These are phyloP conservation scores for Pinguiococcus pyrenoidosus DNA, from an alignment of 108 stramenopile genomes.

Conservation along the genomic window DNA sequence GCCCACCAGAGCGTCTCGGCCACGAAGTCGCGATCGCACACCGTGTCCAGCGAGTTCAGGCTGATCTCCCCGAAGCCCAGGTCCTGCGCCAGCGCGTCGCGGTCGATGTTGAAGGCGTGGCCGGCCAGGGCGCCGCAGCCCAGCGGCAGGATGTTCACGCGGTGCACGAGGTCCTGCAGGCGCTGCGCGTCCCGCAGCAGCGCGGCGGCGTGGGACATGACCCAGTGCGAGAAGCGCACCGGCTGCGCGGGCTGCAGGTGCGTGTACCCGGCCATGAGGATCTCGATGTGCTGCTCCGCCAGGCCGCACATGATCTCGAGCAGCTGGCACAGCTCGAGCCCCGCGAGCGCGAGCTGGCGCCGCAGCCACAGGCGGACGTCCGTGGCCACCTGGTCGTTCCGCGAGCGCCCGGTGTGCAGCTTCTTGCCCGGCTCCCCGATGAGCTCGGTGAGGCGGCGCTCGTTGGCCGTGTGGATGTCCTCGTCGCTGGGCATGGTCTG, in stretches of 20 bases:
- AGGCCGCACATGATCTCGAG: slow-evolving; percentile 53
- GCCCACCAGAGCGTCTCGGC: slow-evolving; percentile 97
- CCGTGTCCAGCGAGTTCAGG: slow-evolving; percentile 74
- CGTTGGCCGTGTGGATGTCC: slow-evolving; percentile 99
- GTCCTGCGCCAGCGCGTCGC: slow-evolving; percentile 71
- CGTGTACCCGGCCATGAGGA: slow-evolving; percentile 95
- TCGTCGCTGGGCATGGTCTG: slow-evolving; percentile 78
- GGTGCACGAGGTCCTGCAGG: slow-evolving; percentile 64
- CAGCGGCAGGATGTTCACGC: slow-evolving; percentile 82
- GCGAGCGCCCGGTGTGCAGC: slow-evolving; percentile 88
- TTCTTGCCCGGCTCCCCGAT: slow-evolving; percentile 82
- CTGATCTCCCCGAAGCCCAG: slow-evolving; percentile 80
- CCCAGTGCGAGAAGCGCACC: slow-evolving; percentile 84
- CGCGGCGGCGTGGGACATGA: slow-evolving; percentile 81
- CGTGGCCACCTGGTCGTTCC: slow-evolving; percentile 82
- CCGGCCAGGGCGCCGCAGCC: slow-evolving; percentile 94
- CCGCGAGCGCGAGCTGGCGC: slow-evolving; percentile 17
- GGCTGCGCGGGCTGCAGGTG: slow-evolving; percentile 98
- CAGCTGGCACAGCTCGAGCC: slow-evolving; percentile 28
- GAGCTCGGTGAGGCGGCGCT: slow-evolving; percentile 89
- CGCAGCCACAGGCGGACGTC: slow-evolving; percentile 92
- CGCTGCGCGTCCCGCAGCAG: slow-evolving; percentile 78
- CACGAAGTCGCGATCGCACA: slow-evolving; percentile 96
- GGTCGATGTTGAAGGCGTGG: slow-evolving; percentile 93
- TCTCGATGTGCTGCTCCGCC: slow-evolving; percentile 66